phyloP scores from a whole-genome alignment of 2,329 filamentous ascomycete genomes.

The Beauveria pseudobassiana region DNA sequence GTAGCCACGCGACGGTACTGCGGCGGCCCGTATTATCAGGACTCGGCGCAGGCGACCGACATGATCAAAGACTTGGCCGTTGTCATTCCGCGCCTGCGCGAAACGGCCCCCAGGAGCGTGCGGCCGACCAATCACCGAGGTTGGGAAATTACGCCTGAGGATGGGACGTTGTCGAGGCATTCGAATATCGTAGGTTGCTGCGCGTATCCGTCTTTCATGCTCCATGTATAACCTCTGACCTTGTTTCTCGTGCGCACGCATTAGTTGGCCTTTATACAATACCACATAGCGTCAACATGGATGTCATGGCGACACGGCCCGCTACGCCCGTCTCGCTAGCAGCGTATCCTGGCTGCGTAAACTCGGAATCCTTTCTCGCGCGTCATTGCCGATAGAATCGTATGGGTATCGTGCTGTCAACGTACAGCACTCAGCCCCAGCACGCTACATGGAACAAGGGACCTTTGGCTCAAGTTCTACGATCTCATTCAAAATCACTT shows the following conservation, averaged over 20 bases:
- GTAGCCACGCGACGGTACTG: constrained; percentile 8
- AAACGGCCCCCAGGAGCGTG: constrained; percentile 3
- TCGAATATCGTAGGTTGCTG: constrained; percentile 3
- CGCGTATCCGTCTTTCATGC: background rate
- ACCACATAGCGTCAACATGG: background rate
- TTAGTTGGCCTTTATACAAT: background rate
- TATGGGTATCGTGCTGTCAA: constrained; percentile 3
- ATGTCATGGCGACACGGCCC: background rate
- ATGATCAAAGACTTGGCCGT: background rate
- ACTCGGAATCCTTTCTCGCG: constrained; percentile 7
- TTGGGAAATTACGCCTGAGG: constrained; percentile 1
- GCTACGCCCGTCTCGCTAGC: background rate
- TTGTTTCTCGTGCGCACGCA: background rate
- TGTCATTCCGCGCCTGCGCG: background rate
- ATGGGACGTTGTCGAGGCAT: constrained; percentile 8
- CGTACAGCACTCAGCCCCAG: background rate
- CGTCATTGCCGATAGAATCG: constrained; percentile 6
- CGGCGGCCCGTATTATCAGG: constrained; percentile 8
- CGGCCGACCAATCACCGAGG: constrained; percentile 3
- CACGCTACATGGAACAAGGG: background rate
- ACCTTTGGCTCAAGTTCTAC: constrained; percentile 2
- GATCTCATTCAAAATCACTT: constrained; percentile 1
- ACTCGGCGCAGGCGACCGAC: constrained; percentile 1
- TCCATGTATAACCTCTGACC: background rate
- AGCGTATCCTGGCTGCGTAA: constrained; percentile 1